A percentile compares a stretch with the other conserved stretches of the same genome.
phyloP scores from a whole-genome alignment of 768 basidiomycete species.

The Ephemerocybe angulata region DNA sequence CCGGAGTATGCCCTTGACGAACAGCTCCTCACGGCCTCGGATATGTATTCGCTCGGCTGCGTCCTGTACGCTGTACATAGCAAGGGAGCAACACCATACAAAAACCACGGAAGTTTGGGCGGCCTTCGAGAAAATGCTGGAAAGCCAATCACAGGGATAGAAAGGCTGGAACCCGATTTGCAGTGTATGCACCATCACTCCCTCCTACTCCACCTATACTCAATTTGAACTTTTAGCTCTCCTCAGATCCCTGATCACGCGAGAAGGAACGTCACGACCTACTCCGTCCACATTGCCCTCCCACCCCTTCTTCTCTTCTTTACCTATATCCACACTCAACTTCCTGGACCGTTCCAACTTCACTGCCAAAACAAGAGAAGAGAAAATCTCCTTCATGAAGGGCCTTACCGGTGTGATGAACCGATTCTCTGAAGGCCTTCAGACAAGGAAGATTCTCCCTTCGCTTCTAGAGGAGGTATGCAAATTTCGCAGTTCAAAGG shows the following conservation, averaged over 20 bases:
- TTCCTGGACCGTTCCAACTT: constrained; percentile 96
- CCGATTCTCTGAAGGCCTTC: constrained; percentile 83
- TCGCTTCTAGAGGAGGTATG: constrained; percentile 88
- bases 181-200: constrained; percentile 47
- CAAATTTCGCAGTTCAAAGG: neutral
- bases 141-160: constrained; percentile 58
- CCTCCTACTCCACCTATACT: neutral
- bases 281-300: constrained; percentile 77
- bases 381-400: constrained; percentile 95
- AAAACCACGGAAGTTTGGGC: constrained; percentile 73
- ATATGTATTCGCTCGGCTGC: constrained; percentile 92
- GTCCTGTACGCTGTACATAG: constrained; percentile 89
- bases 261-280: constrained; percentile 68
- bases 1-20: constrained; percentile 96
- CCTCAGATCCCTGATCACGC: constrained; percentile 75
- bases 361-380: constrained; percentile 89
- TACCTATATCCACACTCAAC: constrained; percentile 93
- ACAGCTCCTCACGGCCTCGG: constrained; percentile 77
- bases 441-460: constrained; percentile 85
- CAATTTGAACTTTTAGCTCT: constrained; percentile 50
- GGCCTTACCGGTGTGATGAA: constrained; percentile 78
- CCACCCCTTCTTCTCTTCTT: constrained; percentile 89
- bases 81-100: constrained; percentile 83
- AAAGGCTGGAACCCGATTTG: constrained; percentile 64
- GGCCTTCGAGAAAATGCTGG: constrained; percentile 68